A percentile compares a stretch with the other conserved stretches of the same genome.
Conservation (phyloP, 305 asterid species). For the Fraxinus sp. region DNA sequence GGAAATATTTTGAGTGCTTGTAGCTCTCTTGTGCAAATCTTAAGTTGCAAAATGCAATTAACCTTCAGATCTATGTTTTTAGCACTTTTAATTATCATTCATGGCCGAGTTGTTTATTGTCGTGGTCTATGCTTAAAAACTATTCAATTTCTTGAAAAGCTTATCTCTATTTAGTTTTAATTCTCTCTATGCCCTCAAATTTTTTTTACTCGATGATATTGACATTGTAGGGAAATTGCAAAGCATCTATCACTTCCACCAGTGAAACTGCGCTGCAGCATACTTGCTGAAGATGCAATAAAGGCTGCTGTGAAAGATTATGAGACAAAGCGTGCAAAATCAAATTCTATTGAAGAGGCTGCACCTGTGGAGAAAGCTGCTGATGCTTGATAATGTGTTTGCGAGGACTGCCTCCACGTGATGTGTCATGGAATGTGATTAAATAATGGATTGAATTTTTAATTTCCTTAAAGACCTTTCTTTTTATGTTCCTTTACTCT, state of each 20-base stretch:
- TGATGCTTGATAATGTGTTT: slow-evolving; percentile 38
- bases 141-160: not conserved
- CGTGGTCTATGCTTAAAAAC: not conserved
- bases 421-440: not conserved
- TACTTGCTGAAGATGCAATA: slow-evolving; percentile 98
- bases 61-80: not conserved
- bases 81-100: not conserved
- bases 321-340: slow-evolving; percentile 58
- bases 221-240: slow-evolving; percentile 72
- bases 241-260: slow-evolving; percentile 97
- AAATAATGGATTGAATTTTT: slow-evolving; percentile 30
- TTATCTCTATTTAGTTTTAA: not conserved
- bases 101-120: not conserved
- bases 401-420: not conserved
- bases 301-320: slow-evolving; percentile 95
- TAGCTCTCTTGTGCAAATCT: not conserved
- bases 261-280: slow-evolving; percentile 94
- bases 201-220: not conserved
- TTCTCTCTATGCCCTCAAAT: not conserved
- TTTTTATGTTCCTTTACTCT: not conserved
- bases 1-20: not conserved
- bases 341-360: slow-evolving; percentile 24
- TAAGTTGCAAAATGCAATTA: not conserved
- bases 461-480: not conserved
- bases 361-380: slow-evolving; percentile 43